Base-by-base conservation (phyloP, 192 early-diverging fungal genomes). In the Linnemannia exigua region DNA sequence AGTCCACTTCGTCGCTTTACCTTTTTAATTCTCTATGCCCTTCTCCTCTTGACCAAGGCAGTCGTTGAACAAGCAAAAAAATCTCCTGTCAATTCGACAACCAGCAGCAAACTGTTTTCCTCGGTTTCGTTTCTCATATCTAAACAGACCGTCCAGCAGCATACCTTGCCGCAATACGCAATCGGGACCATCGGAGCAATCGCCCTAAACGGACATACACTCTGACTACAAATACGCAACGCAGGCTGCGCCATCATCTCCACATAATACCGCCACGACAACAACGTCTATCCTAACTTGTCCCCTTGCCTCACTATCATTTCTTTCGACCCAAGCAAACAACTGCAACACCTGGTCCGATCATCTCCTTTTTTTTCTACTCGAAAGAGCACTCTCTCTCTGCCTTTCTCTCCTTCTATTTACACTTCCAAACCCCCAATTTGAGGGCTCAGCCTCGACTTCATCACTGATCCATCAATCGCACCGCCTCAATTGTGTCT, bases 351-450 rank as follows among this genome's bases (percentile, higher is more conserved):
- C 58, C 58, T 33, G 9, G 28, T 63, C 58, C 58, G 58, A 63
- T 63, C 58, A 63, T 63, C 58, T 63, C 58, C 58, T 33, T 63
- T 31, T 31, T 75, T 63, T 31, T 28, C 12, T 63, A 25, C 28
- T 63, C 58, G 25, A 54, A 54, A 25, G 17, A 52, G 50, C 17
- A 5, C 11, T 58, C 25, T 25, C 28, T 11, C 9, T 61, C 25
- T 54, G 52, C 52, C 11, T 31, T 63, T 37, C 31, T 36, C 47
- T 33, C 52, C 38, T 86, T 75, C 63, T 80, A 77, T 86, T 79
- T 80, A 75, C 74, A 77, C 77, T 86, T 86, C 84, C 84, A 86
- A 80, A 80, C 80, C 44, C 80, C 84, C 84, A 86, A 76, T 77
- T 77, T 77, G 35, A 54, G 70, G 58, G 84, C 79, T 86, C 84